Evolutionary conservation across 176 grass and related monocot species (phyloP).

Genomic region (Coix lacrymajobi): DNA sequence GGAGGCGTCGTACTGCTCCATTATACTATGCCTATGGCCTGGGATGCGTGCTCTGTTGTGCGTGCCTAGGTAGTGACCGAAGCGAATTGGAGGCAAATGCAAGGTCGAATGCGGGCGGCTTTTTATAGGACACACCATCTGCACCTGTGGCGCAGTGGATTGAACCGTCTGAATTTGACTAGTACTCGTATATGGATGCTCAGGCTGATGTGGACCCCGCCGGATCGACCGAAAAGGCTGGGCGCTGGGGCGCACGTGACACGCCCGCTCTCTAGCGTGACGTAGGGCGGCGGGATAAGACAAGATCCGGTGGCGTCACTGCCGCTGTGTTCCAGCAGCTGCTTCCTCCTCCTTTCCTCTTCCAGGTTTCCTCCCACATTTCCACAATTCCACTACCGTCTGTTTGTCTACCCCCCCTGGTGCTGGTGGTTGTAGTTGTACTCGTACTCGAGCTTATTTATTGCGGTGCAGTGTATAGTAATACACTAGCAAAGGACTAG

Average conservation of each 20-base stretch:
- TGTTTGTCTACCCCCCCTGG: too few species aligned
- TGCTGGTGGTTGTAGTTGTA: not conserved
- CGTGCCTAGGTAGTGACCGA: not conserved
- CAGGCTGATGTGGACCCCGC: not conserved
- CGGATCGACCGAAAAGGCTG: not conserved
- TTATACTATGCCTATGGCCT: not conserved
- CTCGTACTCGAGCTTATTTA: not conserved
- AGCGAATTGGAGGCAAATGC: not conserved
- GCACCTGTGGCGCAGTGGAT: not conserved
- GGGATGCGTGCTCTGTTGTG: too few species aligned
- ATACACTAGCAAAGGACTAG: not conserved
- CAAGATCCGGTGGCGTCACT: not conserved
- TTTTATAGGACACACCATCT: not conserved
- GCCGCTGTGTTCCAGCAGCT: too few species aligned
- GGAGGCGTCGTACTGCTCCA: not conserved
- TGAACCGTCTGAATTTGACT: slow-evolving; percentile 20
- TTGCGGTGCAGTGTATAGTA: not conserved
- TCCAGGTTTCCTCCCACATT: not conserved
- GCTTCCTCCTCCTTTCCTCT: not conserved
- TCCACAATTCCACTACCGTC: not conserved
- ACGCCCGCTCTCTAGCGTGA: not conserved
- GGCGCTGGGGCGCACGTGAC: not conserved
- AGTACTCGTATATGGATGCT: not conserved
- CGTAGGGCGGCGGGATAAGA: slow-evolving; percentile 56
- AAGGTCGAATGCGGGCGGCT: not conserved